Evolutionary conservation across 768 basidiomycete genomes (phyloP).

Genomic region (Chalciporus pseudorubinellus): DNA sequence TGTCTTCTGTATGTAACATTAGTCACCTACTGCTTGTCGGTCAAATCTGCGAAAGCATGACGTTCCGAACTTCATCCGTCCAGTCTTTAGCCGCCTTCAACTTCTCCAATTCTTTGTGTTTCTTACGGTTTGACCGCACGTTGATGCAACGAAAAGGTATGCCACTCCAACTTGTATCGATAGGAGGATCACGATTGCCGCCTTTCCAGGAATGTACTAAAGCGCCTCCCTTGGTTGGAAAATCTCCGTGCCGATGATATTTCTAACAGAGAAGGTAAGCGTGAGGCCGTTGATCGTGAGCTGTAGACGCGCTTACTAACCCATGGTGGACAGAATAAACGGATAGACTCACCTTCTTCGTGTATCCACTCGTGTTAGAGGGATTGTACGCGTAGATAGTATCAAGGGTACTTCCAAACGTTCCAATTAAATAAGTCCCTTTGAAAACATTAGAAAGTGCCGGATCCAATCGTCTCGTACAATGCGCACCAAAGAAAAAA

Average conservation of each 20-base stretch:
- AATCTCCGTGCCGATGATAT: constrained; percentile 25
- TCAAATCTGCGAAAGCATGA: constrained; percentile 29
- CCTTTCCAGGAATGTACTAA: constrained; percentile 34
- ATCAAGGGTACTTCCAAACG: constrained; percentile 25
- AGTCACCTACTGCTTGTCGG: constrained; percentile 25
- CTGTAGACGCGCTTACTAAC: constrained; percentile 1
- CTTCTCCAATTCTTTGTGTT: constrained; percentile 11
- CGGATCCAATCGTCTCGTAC: background rate
- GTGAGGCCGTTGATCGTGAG: constrained; percentile 22
- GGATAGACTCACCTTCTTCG: constrained; percentile 24
- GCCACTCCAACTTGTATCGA: constrained; percentile 21
- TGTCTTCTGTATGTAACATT: background rate
- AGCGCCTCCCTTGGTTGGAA: constrained; percentile 26
- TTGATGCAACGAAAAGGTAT: constrained; percentile 21
- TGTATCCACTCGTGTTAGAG: constrained; percentile 25
- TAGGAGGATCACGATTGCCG: constrained; percentile 32
- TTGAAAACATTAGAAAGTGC: background rate
- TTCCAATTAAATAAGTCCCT: constrained; percentile 20
- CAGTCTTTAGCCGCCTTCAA: constrained; percentile 18
- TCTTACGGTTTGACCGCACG: constrained; percentile 22
- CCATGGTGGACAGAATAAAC: background rate
- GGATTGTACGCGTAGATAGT: constrained; percentile 28
- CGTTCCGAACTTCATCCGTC: constrained; percentile 24
- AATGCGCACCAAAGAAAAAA: constrained; percentile 16
- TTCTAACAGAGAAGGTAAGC: constrained; percentile 17